Percentiles rank a stretch among this genome's conserved stretches.
Conservation (phyloP, 805 yeast species). For the Candida alai region DNA sequence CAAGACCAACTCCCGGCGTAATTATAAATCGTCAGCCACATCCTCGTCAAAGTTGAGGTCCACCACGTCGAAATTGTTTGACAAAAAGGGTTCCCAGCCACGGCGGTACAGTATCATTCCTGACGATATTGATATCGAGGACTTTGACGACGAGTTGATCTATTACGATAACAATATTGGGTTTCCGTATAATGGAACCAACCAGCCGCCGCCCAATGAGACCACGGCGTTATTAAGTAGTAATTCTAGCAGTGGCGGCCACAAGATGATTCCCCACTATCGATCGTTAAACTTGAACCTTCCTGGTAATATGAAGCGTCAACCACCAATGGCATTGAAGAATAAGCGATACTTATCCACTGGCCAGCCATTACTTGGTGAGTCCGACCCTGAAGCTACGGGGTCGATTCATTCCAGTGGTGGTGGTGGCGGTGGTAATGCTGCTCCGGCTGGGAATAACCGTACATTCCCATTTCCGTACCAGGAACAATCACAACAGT, state of each 20-base stretch:
- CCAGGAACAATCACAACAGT: conserved; percentile 17
- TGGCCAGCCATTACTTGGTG: conserved; percentile 25
- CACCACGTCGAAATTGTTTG: conserved; percentile 71
- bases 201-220: conserved; percentile 23
- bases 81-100: conserved; percentile 66
- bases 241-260: conserved; percentile 6
- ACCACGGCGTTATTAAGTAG: conserved; percentile 27
- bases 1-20: conserved; percentile 22
- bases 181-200: conserved; percentile 29
- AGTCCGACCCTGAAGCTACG: conserved; percentile 5
- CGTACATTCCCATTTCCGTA: conserved; percentile 36
- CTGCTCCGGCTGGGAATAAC: conserved; percentile 7
- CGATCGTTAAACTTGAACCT: conserved; percentile 36
- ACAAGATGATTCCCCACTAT: conserved; percentile 35
- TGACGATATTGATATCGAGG: conserved; percentile 55
- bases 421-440: conserved; percentile 6
- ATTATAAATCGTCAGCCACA: conserved; percentile 24
- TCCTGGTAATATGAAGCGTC: conserved; percentile 17
- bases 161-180: conserved; percentile 41
- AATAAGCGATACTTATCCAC: conserved; percentile 36
- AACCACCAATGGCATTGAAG: conserved; percentile 16
- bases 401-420: conserved; percentile 8
- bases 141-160: conserved; percentile 50
- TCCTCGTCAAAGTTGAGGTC: conserved; percentile 50
- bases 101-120: conserved; percentile 71